phyloP scores from a whole-genome alignment of 352 stramenopile species.

The Pythium rishiriense region DNA sequence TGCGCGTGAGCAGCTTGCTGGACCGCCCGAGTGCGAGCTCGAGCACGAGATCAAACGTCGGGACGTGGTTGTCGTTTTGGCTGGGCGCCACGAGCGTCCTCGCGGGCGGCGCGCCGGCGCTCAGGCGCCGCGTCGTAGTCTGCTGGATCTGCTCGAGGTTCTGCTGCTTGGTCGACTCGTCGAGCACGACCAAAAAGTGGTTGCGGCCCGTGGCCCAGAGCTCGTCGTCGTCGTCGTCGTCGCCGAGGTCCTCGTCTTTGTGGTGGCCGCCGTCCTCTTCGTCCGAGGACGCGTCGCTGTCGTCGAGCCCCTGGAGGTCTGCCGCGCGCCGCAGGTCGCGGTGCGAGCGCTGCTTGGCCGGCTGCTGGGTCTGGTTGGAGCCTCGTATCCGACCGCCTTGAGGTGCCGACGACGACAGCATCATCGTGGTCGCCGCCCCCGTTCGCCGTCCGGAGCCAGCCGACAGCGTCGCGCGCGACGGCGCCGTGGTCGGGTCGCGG shows the following conservation, averaged over 20 bases:
- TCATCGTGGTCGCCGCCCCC: neutral
- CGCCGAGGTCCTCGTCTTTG: conserved; percentile 3
- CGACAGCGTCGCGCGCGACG: neutral
- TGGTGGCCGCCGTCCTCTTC: conserved; percentile 21
- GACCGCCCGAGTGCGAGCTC: conserved; percentile 52
- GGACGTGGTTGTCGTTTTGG: neutral
- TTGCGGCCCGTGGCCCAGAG: conserved; percentile 17
- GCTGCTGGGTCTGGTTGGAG: conserved; percentile 11
- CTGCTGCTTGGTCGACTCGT: conserved; percentile 13
- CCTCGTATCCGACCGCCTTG: conserved; percentile 6
- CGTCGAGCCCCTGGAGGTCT: conserved; percentile 12
- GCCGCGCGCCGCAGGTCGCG: neutral
- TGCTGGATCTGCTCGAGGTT: conserved; percentile 15
- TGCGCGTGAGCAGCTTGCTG: conserved; percentile 48
- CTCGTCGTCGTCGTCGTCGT: conserved; percentile 31
- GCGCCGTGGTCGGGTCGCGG: conserved; percentile 25
- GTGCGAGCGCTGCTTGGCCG: neutral
- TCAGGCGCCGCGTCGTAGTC: neutral
- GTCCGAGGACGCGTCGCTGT: conserved; percentile 17
- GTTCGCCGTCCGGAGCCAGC: too few species aligned
- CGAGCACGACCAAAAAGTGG: conserved; percentile 6
- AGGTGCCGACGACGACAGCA: conserved; percentile 6
- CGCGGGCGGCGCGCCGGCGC: neutral
- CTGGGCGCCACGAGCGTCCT: neutral
- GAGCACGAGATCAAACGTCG: conserved; percentile 40